A percentile compares a stretch with the other conserved stretches of the same genome.
Conservation (phyloP, 768 basidiomycete species). For the Filobasidium floriforme region DNA sequence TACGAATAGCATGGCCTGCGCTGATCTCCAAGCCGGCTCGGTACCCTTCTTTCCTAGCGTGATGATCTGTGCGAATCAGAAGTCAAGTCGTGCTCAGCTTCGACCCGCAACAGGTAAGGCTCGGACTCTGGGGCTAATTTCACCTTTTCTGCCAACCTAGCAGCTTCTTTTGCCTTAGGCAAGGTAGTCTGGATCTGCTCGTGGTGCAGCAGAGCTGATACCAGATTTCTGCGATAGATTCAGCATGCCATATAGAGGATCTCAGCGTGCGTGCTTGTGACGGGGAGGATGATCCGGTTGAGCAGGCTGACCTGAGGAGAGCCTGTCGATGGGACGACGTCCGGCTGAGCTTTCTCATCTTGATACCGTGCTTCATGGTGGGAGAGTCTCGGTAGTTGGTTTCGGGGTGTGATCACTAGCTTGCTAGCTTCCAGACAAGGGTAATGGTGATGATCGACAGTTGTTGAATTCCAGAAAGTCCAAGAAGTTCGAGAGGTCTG, state of each 20-base stretch:
- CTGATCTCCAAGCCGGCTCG: constrained; percentile 60
- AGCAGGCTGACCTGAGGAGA: constrained; percentile 67
- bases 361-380: constrained; percentile 85
- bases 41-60: constrained; percentile 82
- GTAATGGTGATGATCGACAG: no score
- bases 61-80: constrained; percentile 54
- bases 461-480: no score
- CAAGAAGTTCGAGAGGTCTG: no score
- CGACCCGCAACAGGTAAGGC: no score
- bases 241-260: constrained; percentile 13
- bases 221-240: constrained; percentile 62
- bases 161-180: constrained; percentile 86
- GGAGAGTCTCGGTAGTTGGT: no score
- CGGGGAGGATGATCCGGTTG: neutral
- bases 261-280: neutral
- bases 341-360: constrained; percentile 84
- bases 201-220: constrained; percentile 87
- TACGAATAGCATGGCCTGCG: constrained; percentile 67
- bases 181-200: constrained; percentile 93
- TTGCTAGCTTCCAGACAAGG: no score
- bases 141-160: constrained; percentile 87
- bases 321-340: constrained; percentile 85
- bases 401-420: no score
- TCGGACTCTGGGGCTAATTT: neutral
- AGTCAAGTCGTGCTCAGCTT: no score